phyloP scores from a whole-genome alignment of 1,284 basidiomycete genomes.

The Fomitopsis pinicola region DNA sequence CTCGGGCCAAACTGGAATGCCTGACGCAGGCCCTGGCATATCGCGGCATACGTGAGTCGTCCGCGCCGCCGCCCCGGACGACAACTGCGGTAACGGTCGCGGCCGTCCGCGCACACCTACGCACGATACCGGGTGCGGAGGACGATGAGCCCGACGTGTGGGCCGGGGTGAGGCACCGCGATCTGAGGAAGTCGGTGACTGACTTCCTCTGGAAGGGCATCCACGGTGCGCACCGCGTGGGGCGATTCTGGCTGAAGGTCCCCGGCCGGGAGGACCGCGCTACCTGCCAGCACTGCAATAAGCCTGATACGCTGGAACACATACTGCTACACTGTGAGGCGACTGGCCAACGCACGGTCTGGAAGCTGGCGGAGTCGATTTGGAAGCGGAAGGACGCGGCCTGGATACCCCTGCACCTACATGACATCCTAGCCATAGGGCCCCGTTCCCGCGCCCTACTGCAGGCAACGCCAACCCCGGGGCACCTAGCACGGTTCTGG shows the following conservation, averaged over 20 bases:
- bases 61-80: background rate
- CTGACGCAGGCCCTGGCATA: background rate
- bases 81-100: background rate
- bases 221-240: conserved; percentile 21
- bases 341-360: background rate
- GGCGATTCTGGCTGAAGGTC: background rate
- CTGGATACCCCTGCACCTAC: background rate
- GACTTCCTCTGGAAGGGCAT: conserved; percentile 27
- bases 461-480: background rate
- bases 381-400: background rate
- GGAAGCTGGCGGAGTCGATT: background rate
- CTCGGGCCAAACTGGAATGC: background rate
- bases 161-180: background rate
- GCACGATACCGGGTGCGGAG: background rate
- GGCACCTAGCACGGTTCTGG: background rate
- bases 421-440: background rate
- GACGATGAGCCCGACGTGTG: background rate
- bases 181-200: conserved; percentile 18
- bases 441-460: background rate
- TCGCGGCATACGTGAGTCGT: background rate
- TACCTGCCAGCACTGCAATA: background rate
- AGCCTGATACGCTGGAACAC: background rate
- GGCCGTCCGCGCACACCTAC: background rate
- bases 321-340: background rate
- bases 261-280: background rate